These are phyloP conservation scores for Colletotrichum cuscutae DNA, from an alignment of 2,329 filamentous ascomycete species.

Conservation along the genomic window DNA sequence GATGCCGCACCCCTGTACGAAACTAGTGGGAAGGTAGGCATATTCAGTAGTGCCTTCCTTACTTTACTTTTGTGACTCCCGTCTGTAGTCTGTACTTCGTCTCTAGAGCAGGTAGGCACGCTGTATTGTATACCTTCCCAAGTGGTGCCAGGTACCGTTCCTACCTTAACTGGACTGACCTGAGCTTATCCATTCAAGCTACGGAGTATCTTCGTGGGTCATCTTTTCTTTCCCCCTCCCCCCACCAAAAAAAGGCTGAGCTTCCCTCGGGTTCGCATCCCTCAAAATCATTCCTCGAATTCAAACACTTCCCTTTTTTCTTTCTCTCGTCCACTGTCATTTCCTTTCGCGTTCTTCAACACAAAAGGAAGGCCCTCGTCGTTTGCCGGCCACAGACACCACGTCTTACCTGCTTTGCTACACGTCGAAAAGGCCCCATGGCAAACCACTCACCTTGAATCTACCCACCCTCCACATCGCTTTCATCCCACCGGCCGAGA, in stretches of 20 bases:
- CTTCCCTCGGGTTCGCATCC: not conserved
- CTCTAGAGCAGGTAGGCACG: too few species aligned
- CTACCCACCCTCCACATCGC: not conserved
- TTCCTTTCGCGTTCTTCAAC: not conserved
- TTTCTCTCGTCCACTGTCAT: not conserved
- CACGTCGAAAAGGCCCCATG: not conserved
- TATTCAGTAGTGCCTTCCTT: not conserved
- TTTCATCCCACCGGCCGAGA: not conserved
- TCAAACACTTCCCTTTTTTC: too few species aligned
- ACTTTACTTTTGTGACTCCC: not conserved
- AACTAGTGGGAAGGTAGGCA: too few species aligned
- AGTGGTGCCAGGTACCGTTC: too few species aligned
- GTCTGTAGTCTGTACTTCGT: not conserved
- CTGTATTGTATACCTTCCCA: too few species aligned
- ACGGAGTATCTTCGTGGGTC: too few species aligned
- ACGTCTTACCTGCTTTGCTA: too few species aligned
- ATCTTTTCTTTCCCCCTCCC: not conserved
- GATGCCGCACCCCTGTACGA: not conserved
- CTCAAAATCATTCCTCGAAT: not conserved
- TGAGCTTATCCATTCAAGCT: not conserved
- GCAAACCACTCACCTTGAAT: not conserved
- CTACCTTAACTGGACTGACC: too few species aligned
- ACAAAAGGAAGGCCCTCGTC: not conserved
- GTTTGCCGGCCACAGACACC: not conserved
- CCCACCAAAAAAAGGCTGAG: slow-evolving; percentile 23